Evolutionary conservation across 139 green algal genomes (phyloP), one percentile per base, ranked within the genome.

Genomic region (Auxenochlorella protothecoides): DNA sequence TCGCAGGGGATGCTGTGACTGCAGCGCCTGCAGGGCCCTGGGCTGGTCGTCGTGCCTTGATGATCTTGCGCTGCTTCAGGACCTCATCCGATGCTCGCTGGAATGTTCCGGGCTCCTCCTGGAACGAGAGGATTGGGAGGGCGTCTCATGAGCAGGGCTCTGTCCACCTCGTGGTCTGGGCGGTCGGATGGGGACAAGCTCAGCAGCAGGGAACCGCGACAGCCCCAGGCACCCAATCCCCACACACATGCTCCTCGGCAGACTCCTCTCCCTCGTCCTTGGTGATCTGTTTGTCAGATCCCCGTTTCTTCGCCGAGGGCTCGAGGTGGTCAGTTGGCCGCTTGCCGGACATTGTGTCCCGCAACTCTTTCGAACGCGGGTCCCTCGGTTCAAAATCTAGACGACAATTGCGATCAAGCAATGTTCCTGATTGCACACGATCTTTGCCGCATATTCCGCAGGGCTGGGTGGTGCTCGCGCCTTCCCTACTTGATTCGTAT

Each of bases 221-320:
- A 14, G 57, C 56, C 6, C 6, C 12, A 56, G 56, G n/a, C 44
- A 3, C 15, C 59, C 3, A 65, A 62, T 62, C 10, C 5, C 54
- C 52, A 44, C 14, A 3, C 55, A 54, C 5, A 53, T 69, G 52
- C 66, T 79, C 73, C 51, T 78, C 63, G n/a, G 74, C 74, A 5
- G 82, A 80, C 0, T 83, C 80, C 52, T 86, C 79, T 0, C 71
- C 74, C 5, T 16, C 68, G 67, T 90, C 80, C 59, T 92, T 88
- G 6, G 81, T 85, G 3, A 90, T 64, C 78, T 92, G 87, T 0
- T 80, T 68, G 0, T 87, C 85, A 11, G 68, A 71, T 5, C 72
- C 78, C 27, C 86, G 79, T 56, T 86, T 88, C 78, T 91, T 90
- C 5, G 79, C 73, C 13, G 63, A 9, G 3, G 81, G 83, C 66